Evolutionary conservation across 2,329 filamentous ascomycete genomes (phyloP).

Genomic region (Fusarium phyllophilum): DNA sequence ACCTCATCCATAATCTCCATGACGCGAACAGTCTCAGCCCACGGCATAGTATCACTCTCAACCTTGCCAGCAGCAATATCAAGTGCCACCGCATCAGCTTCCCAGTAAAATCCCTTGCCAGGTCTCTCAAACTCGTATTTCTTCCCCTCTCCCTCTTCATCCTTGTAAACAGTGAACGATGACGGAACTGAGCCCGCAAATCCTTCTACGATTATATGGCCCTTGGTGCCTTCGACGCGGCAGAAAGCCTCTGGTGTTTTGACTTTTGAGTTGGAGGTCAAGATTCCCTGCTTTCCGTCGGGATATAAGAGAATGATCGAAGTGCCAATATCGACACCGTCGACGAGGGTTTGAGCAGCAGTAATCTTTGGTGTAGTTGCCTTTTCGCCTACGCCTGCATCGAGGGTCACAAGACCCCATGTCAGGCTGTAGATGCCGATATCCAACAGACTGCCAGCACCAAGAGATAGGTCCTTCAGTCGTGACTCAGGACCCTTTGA

Average conservation of each 20-base stretch:
- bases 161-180: slow-evolving; percentile 50
- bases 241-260: slow-evolving; percentile 45
- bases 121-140: slow-evolving; percentile 51
- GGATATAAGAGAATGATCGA: slow-evolving; percentile 54
- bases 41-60: slow-evolving; percentile 56
- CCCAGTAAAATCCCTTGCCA: slow-evolving; percentile 55
- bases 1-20: slow-evolving; percentile 61
- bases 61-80: slow-evolving; percentile 52
- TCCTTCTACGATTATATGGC: slow-evolving; percentile 52
- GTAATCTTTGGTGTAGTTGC: slow-evolving; percentile 48
- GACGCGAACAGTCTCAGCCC: slow-evolving; percentile 57
- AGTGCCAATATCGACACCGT: slow-evolving; percentile 50
- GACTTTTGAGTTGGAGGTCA: slow-evolving; percentile 51
- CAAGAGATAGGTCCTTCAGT: slow-evolving; percentile 52
- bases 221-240: slow-evolving; percentile 54
- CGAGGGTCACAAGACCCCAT: slow-evolving; percentile 51
- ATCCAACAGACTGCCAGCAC: slow-evolving; percentile 56
- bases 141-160: slow-evolving; percentile 41
- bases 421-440: slow-evolving; percentile 57
- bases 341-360: slow-evolving; percentile 49
- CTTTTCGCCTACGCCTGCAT: slow-evolving; percentile 43
- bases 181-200: slow-evolving; percentile 46
- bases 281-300: slow-evolving; percentile 52
- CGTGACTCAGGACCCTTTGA: slow-evolving; percentile 46
- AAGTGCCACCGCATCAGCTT: slow-evolving; percentile 56